Base-by-base conservation (phyloP, 129 eudicot species). In the Artemisia argyi region DNA sequence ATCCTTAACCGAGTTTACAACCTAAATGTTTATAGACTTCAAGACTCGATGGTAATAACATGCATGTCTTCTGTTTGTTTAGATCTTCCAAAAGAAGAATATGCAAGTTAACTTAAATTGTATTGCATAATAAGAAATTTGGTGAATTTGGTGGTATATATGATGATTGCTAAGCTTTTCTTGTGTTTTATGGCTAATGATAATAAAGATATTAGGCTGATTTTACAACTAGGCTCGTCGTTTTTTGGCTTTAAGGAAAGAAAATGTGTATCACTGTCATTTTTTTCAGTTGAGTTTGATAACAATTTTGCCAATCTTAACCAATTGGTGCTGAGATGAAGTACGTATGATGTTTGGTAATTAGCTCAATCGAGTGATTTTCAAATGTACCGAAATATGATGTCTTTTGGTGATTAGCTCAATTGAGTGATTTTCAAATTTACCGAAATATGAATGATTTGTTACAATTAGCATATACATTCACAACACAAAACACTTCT, bases 391-490 rank as follows among this genome's bases (percentile, higher is more conserved):
- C 51, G 14, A 35, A 35, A 35, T 35, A 35, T 35, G 26, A 26
- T 50, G 30, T 70, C 44, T 35, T 35, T 70, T 70, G 74, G 74
- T 70, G 17, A 46, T 55, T 35, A 32, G 44, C 22, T 26, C 5
- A 20, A 35, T 17, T 5, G 11, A 4, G 32, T 28, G 32, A 28
- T 28, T 28, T 3, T 28, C 32, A 28, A 28, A 28, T 28, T 28
- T 28, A 28, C 32, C 5, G 32, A 63, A 65, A 74, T n/a, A 74
- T 28, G 68, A 72, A 65, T 7, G 66, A 44, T 42, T 22, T 65
- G 60, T 66, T 55, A 66, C 80, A 60, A 49, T 74, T 52, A 20
- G 30, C 69, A 13, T 49, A 59, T 19, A 35, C 57, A 3, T 55
- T 24, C 4, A 61, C 56, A 16, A 6, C 66, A 11, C 46, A 24